These are phyloP conservation scores for Emmonsiellopsis sp. DNA, from an alignment of 2,329 filamentous ascomycete genomes.

Conservation along the genomic window DNA sequence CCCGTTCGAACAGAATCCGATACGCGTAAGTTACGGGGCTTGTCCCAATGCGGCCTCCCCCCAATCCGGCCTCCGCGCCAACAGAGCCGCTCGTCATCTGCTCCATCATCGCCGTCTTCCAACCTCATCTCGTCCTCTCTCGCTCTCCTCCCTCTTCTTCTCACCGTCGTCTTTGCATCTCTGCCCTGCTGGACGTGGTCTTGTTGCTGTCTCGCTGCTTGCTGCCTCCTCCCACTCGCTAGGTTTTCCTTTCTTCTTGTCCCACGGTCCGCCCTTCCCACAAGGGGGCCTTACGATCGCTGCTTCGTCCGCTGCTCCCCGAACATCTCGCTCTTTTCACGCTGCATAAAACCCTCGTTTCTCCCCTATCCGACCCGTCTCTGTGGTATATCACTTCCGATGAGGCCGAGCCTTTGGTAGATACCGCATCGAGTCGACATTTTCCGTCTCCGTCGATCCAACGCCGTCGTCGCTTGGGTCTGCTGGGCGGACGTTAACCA, in stretches of 20 bases:
- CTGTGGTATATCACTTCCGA: not conserved
- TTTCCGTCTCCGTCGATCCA: not conserved
- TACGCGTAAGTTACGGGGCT: no score
- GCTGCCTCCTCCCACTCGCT: not conserved
- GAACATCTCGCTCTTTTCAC: not conserved
- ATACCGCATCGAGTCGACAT: not conserved
- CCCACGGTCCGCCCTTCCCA: conserved; percentile 9
- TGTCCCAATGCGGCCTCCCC: no score
- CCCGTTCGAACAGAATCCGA: no score
- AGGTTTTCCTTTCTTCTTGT: conserved; percentile 10
- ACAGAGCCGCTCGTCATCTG: no score
- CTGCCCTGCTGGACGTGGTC: not conserved
- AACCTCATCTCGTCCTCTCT: not conserved
- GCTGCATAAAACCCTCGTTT: not conserved
- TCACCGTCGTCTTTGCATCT: not conserved
- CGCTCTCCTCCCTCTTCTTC: not conserved
- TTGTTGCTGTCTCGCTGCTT: not conserved
- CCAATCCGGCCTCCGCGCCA: no score
- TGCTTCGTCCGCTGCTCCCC: not conserved
- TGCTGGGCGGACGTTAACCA: conserved; percentile 14
- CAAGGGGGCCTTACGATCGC: not conserved
- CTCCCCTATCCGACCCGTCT: not conserved
- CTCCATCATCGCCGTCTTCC: not conserved
- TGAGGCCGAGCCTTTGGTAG: not conserved
- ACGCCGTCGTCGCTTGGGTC: not conserved